These are phyloP conservation scores for Erysimum cheiranthoides DNA, from an alignment of 345 rosid genomes.

Conservation along the genomic window DNA sequence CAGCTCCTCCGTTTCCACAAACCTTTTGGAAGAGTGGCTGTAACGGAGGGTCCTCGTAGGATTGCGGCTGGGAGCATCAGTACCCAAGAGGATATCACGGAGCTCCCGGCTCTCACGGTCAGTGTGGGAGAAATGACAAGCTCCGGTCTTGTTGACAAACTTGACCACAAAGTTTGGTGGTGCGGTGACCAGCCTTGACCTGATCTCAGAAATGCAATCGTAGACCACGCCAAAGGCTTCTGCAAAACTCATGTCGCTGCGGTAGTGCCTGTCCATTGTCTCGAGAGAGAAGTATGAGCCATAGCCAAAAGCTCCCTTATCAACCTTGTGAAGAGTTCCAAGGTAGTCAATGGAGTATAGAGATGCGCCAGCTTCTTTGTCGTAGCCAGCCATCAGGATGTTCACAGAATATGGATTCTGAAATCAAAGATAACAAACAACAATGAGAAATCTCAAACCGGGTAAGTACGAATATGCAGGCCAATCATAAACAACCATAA, in stretches of 20 bases:
- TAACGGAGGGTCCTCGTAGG: too few species aligned
- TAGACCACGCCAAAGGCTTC: conserved; percentile 85
- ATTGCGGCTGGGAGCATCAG: too few species aligned
- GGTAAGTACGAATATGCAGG: not conserved
- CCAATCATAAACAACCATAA: not conserved
- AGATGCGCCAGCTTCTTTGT: conserved; percentile 90
- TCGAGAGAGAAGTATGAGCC: conserved; percentile 90
- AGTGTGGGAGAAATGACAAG: conserved; percentile 41
- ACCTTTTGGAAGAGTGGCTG: too few species aligned
- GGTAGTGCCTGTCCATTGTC: conserved; percentile 96
- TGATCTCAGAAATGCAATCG: conserved; percentile 86
- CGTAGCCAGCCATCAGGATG: conserved; percentile 93
- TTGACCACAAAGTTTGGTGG: conserved; percentile 96
- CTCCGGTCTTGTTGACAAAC: conserved; percentile 94
- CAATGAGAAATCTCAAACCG: not conserved
- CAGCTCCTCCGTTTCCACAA: too few species aligned
- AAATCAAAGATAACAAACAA: conserved; percentile 27
- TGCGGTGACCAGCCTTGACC: conserved; percentile 89
- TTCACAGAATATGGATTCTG: conserved; percentile 91
- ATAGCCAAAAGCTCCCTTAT: conserved; percentile 94
- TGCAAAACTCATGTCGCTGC: conserved; percentile 84
- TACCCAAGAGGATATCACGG: too few species aligned
- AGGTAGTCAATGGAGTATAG: conserved; percentile 96
- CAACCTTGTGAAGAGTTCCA: conserved; percentile 94
- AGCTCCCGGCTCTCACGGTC: too few species aligned